phyloP scores from a whole-genome alignment of 257 asterid species.

The Ophiorrhiza pumila region DNA sequence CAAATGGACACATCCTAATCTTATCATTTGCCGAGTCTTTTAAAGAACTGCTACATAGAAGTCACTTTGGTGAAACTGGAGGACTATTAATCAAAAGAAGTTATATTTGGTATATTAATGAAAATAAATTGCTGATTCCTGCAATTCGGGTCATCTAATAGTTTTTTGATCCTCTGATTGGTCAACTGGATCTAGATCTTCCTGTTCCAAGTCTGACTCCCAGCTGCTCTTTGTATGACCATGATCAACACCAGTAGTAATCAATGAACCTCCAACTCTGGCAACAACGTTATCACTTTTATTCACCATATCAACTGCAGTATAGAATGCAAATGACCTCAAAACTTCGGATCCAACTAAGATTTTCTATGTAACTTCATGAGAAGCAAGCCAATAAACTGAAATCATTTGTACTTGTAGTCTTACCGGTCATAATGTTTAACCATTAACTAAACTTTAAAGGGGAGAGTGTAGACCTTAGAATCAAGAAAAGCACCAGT shows the following conservation, averaged over 20 bases:
- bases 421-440: background rate
- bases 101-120: background rate
- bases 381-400: background rate
- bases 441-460: background rate
- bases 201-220: conserved; percentile 11
- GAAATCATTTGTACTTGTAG: background rate
- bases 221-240: conserved; percentile 2
- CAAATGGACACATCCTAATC: background rate
- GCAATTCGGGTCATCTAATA: background rate
- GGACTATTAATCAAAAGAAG: background rate
- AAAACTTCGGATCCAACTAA: background rate
- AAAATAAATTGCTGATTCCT: background rate
- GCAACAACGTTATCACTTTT: conserved; percentile 20
- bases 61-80: background rate
- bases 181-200: background rate
- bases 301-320: conserved; percentile 24
- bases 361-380: background rate
- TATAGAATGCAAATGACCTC: background rate
- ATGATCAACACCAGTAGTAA: background rate
- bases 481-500: background rate
- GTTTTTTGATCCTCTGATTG: conserved; percentile 11
- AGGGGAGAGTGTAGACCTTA: background rate
- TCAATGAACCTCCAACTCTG: conserved; percentile 14
- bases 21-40: background rate
- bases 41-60: background rate